These are phyloP conservation scores for Psilocybe subaeruginosa DNA, from an alignment of 768 basidiomycete species.

Conservation along the genomic window DNA sequence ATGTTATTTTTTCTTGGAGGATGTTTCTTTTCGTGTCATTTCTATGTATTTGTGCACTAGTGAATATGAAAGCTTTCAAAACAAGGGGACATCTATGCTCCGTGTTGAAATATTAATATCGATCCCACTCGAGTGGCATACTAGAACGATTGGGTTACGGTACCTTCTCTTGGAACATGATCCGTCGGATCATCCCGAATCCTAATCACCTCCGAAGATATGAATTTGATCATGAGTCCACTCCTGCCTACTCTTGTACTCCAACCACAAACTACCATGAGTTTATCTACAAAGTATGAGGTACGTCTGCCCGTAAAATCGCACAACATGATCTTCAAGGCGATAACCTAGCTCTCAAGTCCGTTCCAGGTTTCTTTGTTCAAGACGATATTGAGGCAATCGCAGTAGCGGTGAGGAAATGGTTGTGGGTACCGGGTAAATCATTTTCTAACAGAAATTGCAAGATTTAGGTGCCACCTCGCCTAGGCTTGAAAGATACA, in stretches of 20 bases:
- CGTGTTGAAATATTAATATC: too few relatives aligned
- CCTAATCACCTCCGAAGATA: neutral
- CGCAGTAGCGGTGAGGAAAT: slow-evolving; percentile 9
- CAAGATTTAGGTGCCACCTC: slow-evolving; percentile 19
- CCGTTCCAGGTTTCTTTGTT: slow-evolving; percentile 22
- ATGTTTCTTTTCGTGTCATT: neutral
- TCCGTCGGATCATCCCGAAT: neutral
- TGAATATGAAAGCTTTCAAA: neutral
- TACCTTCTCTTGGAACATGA: neutral
- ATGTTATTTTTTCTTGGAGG: neutral
- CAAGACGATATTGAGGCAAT: slow-evolving; percentile 17
- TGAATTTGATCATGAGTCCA: neutral
- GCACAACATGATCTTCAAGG: neutral
- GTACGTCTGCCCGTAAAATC: neutral
- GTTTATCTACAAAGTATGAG: neutral
- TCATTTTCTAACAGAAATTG: neutral
- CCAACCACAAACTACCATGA: slow-evolving; percentile 3
- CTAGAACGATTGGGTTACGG: neutral
- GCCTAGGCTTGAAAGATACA: slow-evolving; percentile 25
- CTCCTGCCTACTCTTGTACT: neutral
- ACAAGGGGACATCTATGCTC: too few relatives aligned
- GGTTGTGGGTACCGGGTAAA: neutral
- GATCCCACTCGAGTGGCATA: too few relatives aligned
- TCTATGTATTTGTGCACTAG: neutral
- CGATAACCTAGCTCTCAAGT: slow-evolving; percentile 9